phyloP scores from a whole-genome alignment of 768 basidiomycete genomes.

The Neoboletus subvelutipes region DNA sequence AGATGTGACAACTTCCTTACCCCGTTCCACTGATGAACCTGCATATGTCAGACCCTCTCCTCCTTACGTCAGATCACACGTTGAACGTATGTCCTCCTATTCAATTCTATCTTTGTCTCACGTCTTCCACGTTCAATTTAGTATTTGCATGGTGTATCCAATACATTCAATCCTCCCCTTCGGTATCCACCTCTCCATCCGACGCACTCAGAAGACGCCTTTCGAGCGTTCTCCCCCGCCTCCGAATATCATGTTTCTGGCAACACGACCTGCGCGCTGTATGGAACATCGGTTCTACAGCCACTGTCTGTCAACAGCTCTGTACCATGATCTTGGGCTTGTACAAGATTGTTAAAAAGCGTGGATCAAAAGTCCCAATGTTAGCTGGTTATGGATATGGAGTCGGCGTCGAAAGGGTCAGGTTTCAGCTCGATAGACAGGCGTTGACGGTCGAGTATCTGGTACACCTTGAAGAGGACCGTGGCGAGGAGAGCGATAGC shows the following conservation, averaged over 20 bases:
- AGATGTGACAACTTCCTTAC: constrained; percentile 91
- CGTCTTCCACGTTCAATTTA: constrained; percentile 25
- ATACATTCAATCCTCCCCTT: constrained; percentile 43
- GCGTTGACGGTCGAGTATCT: constrained; percentile 82
- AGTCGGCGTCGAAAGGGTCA: constrained; percentile 73
- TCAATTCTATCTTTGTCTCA: constrained; percentile 7
- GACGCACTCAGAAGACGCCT: constrained; percentile 34
- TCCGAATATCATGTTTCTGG: constrained; percentile 92
- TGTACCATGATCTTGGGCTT: constrained; percentile 83
- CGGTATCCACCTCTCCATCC: constrained; percentile 34
- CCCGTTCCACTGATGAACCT: constrained; percentile 87
- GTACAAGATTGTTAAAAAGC: constrained; percentile 75
- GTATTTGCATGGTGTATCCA: constrained; percentile 97
- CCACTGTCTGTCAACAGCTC: constrained; percentile 72
- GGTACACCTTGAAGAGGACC: constrained; percentile 65
- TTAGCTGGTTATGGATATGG: constrained; percentile 78
- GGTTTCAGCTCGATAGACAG: constrained; percentile 81
- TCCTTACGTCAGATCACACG: constrained; percentile 87
- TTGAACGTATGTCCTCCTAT: constrained; percentile 53
- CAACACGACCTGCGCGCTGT: constrained; percentile 88
- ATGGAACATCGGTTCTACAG: constrained; percentile 74
- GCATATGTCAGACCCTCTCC: constrained; percentile 89
- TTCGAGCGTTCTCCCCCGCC: constrained; percentile 34
- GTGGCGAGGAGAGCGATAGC: constrained; percentile 17
- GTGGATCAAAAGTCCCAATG: constrained; percentile 72